A percentile compares a stretch with the other conserved stretches of the same genome.
These are phyloP conservation scores for Cornus florida DNA, from an alignment of 148 eudicot genomes.

Conservation along the genomic window DNA sequence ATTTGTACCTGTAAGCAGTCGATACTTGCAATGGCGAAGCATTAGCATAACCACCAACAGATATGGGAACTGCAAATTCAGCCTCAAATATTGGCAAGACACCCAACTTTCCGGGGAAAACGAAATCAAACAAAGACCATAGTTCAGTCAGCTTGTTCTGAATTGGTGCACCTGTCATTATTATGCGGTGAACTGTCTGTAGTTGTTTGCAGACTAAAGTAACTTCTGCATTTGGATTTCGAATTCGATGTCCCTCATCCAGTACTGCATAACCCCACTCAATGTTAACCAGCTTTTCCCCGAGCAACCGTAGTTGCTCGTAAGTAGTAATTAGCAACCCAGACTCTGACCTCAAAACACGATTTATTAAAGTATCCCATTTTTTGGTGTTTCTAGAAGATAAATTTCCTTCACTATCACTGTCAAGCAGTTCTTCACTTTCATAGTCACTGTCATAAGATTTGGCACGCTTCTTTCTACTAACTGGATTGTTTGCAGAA, in stretches of 20 bases:
- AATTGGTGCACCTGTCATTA: constrained; percentile 98
- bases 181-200: constrained; percentile 97
- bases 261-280: constrained; percentile 98
- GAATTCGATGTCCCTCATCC: constrained; percentile 96
- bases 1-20: constrained; percentile 86
- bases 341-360: constrained; percentile 69
- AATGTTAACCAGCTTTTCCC: constrained; percentile 75
- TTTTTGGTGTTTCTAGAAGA: constrained; percentile 44
- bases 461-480: constrained; percentile 48
- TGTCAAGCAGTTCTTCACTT: constrained; percentile 55
- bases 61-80: constrained; percentile 92
- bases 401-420: constrained; percentile 44
- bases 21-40: constrained; percentile 97
- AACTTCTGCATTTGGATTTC: constrained; percentile 96
- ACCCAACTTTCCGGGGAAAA: constrained; percentile 99
- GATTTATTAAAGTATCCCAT: constrained; percentile 84
- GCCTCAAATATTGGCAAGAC: constrained; percentile 97
- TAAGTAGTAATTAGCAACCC: constrained; percentile 94
- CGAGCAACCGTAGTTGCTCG: constrained; percentile 88
- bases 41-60: constrained; percentile 99
- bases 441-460: constrained; percentile 70
- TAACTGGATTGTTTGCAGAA: constrained; percentile 61
- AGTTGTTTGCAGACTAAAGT: constrained; percentile 96
- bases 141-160: constrained; percentile 92
- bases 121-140: constrained; percentile 99